Percentiles rank a stretch among this genome's conserved stretches.
Conservation (phyloP, 140 eudicot species). For the Senecio squalidus region DNA sequence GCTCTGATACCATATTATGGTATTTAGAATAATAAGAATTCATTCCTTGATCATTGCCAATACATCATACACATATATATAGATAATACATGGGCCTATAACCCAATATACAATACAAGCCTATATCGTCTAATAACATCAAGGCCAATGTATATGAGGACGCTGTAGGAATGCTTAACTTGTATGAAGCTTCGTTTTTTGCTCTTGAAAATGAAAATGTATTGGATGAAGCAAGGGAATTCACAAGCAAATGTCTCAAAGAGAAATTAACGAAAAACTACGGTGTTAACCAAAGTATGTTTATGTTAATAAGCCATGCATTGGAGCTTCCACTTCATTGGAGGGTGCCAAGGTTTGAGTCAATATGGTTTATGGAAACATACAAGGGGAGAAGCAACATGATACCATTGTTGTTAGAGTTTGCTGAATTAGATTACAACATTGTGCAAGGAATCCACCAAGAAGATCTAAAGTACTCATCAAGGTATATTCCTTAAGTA, state of each 20-base stretch:
- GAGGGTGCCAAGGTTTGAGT: constrained; percentile 36
- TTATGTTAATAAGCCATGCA: constrained; percentile 18
- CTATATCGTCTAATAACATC: no score
- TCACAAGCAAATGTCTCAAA: constrained; percentile 21
- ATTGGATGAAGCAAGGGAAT: constrained; percentile 28
- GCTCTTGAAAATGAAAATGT: constrained; percentile 25
- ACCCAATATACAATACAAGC: no score
- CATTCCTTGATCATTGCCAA: no score
- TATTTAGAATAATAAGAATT: no score
- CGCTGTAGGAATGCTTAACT: constrained; percentile 25
- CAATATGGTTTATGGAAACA: constrained; percentile 35
- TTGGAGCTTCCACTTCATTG: constrained; percentile 36
- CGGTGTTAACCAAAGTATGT: constrained; percentile 6
- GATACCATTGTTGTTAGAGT: constrained; percentile 23
- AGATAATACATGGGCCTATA: no score
- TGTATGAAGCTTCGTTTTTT: constrained; percentile 42
- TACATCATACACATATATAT: no score
- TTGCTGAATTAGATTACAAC: constrained; percentile 42
- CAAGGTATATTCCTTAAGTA: constrained; percentile 21
- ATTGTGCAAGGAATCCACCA: constrained; percentile 30
- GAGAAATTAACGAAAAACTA: constrained; percentile 13
- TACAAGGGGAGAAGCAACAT: constrained; percentile 16
- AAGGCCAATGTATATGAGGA: constrained; percentile 16
- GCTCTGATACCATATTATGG: no score
- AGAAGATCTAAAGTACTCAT: constrained; percentile 30